Percentiles rank a stretch among this genome's conserved stretches.
Conservation (phyloP, 1,284 basidiomycete genomes). For the Ustilago cynodontis region DNA sequence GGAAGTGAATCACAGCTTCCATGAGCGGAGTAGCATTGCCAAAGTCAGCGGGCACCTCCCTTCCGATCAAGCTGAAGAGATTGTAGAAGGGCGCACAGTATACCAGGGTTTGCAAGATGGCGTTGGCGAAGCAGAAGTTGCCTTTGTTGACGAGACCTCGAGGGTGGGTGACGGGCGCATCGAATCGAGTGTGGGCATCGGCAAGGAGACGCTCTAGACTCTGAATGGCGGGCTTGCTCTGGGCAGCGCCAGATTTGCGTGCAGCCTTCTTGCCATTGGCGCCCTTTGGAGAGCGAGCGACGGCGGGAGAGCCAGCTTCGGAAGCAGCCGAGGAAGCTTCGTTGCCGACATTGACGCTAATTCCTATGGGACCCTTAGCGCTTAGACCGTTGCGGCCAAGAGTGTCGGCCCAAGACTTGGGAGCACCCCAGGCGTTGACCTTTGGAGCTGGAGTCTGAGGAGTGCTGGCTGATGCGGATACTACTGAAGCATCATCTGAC, state of each 20-base stretch:
- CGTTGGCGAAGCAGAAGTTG: slow-evolving; percentile 98
- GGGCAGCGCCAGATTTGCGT: slow-evolving; percentile 30
- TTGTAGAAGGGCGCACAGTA: slow-evolving; percentile 88
- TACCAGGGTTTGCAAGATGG: slow-evolving; percentile 88
- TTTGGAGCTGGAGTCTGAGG: slow-evolving; percentile 33
- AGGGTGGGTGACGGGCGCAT: slow-evolving; percentile 74
- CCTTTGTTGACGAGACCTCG: slow-evolving; percentile 93
- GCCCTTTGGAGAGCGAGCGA: slow-evolving; percentile 38
- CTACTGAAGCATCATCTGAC: slow-evolving; percentile 6
- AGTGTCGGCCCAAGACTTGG: slow-evolving; percentile 48
- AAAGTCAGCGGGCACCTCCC: slow-evolving; percentile 72
- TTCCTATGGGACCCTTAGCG: slow-evolving; percentile 37
- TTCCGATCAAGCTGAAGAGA: slow-evolving; percentile 81
- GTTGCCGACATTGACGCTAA: slow-evolving; percentile 48
- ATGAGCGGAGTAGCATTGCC: slow-evolving; percentile 79
- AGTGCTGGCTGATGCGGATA: slow-evolving; percentile 20
- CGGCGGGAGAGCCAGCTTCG: slow-evolving; percentile 26
- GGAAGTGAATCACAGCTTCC: slow-evolving; percentile 83
- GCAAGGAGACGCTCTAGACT: slow-evolving; percentile 47
- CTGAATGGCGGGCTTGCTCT: slow-evolving; percentile 21
- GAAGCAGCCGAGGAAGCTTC: slow-evolving; percentile 16
- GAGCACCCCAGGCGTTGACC: slow-evolving; percentile 39
- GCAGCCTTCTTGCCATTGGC: slow-evolving; percentile 23
- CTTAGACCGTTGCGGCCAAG: slow-evolving; percentile 26
- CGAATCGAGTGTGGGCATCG: slow-evolving; percentile 49